phyloP scores from a whole-genome alignment of 768 basidiomycete genomes.

The Lanmaoa pseudosensibilis region DNA sequence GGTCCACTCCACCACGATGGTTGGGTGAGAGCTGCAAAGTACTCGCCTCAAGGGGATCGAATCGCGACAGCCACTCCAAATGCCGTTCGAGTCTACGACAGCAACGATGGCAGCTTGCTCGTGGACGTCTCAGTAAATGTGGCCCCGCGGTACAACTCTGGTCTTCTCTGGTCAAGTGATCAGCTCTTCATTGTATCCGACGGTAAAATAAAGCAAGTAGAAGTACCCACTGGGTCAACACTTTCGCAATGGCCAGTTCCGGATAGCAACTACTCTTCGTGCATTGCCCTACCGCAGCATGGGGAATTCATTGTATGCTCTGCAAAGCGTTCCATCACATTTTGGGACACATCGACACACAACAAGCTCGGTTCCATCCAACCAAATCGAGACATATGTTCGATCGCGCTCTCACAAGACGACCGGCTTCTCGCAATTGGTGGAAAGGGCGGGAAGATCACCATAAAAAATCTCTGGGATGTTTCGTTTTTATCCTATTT shows the following conservation, averaged over 20 bases:
- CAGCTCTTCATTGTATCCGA: not conserved
- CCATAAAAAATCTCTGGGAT: not conserved
- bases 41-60: not conserved
- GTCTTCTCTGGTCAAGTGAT: constrained; percentile 3
- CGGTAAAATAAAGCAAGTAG: not conserved
- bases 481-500: not conserved
- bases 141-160: not conserved
- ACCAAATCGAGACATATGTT: not conserved
- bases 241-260: not conserved
- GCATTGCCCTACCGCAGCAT: not conserved
- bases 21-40: not conserved
- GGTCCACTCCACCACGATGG: not conserved
- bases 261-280: not conserved
- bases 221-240: not conserved
- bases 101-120: not conserved
- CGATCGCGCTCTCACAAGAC: not conserved
- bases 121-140: not conserved
- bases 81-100: not conserved
- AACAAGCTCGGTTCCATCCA: not conserved
- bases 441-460: not conserved
- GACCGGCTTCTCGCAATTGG: not conserved
- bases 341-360: not conserved
- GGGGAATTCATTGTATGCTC: not conserved
- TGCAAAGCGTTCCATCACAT: not conserved
- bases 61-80: not conserved